These are phyloP conservation scores for Xylaria venustula DNA, from an alignment of 495 filamentous ascomycete species.

Conservation along the genomic window DNA sequence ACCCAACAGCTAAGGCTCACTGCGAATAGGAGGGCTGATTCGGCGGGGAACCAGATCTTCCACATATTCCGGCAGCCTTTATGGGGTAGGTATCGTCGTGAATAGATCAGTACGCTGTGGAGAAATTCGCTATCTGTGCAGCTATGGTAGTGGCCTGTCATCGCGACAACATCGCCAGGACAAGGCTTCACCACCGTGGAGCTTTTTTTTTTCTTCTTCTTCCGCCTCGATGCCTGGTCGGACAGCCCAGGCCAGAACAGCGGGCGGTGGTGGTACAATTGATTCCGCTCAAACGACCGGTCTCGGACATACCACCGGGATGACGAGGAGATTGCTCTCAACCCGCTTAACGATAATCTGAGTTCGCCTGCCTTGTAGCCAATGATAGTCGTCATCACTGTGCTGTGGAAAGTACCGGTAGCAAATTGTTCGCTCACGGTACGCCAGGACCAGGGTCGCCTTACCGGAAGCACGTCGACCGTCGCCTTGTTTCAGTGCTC, in stretches of 20 bases:
- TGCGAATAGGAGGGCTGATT: neutral
- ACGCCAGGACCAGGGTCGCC: constrained; percentile 6
- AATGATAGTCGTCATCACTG: neutral
- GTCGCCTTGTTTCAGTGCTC: constrained; percentile 12
- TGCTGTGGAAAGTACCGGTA: neutral
- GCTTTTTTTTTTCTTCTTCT: neutral
- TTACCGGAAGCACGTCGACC: constrained; percentile 15
- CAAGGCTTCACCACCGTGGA: neutral
- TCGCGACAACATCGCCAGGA: neutral
- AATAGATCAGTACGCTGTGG: neutral
- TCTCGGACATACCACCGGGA: neutral
- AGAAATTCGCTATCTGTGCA: neutral
- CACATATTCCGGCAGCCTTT: neutral
- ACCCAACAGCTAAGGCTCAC: neutral
- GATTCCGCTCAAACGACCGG: neutral
- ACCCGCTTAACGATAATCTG: too few relatives aligned
- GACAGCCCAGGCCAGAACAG: too few relatives aligned
- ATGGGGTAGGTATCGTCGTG: neutral
- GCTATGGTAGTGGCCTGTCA: neutral
- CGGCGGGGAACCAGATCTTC: neutral
- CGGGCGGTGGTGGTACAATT: neutral
- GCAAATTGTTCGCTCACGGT: neutral
- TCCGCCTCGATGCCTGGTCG: neutral
- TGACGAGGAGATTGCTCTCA: neutral
- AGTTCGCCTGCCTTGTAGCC: neutral